Evolutionary conservation across 1,139 yeast species (phyloP).

Genomic region (Kodamaea suecica): DNA sequence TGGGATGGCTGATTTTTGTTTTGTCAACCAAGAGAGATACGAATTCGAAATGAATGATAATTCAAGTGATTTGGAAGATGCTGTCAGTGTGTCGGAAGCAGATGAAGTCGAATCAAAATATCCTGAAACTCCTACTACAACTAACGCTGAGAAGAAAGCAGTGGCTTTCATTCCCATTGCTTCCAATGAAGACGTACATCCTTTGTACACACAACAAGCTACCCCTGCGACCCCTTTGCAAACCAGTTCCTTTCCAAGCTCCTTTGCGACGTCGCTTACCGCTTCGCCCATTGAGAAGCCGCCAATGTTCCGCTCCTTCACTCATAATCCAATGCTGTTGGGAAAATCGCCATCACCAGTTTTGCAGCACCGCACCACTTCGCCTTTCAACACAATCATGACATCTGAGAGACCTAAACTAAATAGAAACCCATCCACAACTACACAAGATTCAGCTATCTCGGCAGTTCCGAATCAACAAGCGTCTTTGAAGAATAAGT

Average conservation of each 20-base stretch:
- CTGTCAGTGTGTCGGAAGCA: background rate
- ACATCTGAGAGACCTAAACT: conserved; percentile 25
- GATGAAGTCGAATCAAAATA: conserved; percentile 5
- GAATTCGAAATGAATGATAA: conserved; percentile 33
- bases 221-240: conserved; percentile 1
- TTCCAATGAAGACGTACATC: conserved; percentile 10
- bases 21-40: conserved; percentile 49
- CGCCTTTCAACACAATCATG: conserved; percentile 8
- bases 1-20: conserved; percentile 45
- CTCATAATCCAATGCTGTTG: conserved; percentile 14
- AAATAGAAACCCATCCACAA: conserved; percentile 34
- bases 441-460: conserved; percentile 33
- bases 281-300: conserved; percentile 28
- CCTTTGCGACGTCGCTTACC: conserved; percentile 17
- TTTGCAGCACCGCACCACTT: conserved; percentile 11
- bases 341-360: conserved; percentile 19
- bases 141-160: conserved; percentile 4
- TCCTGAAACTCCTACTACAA: conserved; percentile 5
- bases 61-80: conserved; percentile 10
- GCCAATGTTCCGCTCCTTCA: conserved; percentile 13
- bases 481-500: conserved; percentile 11
- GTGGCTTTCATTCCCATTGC: conserved; percentile 26
- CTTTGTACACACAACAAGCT: conserved; percentile 1
- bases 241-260: background rate
- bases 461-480: conserved; percentile 1